Evolutionary conservation across 129 eudicot genomes (phyloP), one percentile per base, ranked within the genome.

Genomic region (Chrysanthemum makinoi): DNA sequence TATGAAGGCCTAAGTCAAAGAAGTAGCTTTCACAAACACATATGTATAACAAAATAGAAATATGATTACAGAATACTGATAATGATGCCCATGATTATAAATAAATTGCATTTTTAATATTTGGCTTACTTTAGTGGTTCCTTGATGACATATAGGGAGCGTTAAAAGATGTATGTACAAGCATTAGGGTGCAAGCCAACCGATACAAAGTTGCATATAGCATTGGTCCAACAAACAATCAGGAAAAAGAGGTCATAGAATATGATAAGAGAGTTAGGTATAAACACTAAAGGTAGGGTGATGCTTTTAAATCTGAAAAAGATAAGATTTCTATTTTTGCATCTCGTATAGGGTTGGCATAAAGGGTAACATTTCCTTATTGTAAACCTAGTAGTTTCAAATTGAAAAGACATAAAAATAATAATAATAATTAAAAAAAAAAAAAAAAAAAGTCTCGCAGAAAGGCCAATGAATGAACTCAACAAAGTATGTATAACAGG

Each of bases 101-200:
- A 70, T 58, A 53, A 4, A 70, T 51, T 22, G 24, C 10, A 17
- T 17, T 17, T 64, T 44, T 68, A 6, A 39, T 6, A 35, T 74
- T 62, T 70, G 51, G 35, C 44, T 24, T 80, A 74, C 26, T 14
- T 62, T 69, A 74, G 46, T 68, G 62, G 30, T 68, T 63, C 75
- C 62, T 50, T 52, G 59, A 66, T 63, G 75, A 75, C 62, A 62
- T 35, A 62, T 54, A 47, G 60, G 60, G 72, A 56, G 69, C 53
- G 53, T 51, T 49, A 68, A 24, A 74, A 47, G 68, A 67, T 68
- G 62, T 18, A 22, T 73, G 62, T 62, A 69, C 51, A 74, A 74
- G 48, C 66, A 74, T 68, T 70, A 75, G 76, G 72, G 76, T 68
- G 72, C 76, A 69, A 70, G 72, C 61, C 67, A 70, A 67, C 47